Base-by-base conservation (phyloP, 768 basidiomycete genomes). In the Boletus reticuloceps region DNA sequence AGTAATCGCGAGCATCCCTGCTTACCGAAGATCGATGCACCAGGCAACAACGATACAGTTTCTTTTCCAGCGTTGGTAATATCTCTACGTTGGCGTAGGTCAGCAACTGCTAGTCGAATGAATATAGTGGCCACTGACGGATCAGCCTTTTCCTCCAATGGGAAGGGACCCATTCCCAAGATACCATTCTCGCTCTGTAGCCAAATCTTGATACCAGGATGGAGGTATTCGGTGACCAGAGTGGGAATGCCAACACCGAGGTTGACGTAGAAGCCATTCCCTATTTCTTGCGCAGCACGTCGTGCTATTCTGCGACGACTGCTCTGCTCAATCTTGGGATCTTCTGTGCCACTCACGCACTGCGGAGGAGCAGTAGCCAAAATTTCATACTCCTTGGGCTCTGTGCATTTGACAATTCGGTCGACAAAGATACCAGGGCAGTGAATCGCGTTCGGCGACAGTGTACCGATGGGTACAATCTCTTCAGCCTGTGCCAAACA, bases 11-110 rank as follows among this genome's bases (percentile, higher is more conserved):
- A 42, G 88, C 89, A 64, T 91, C 91, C 62, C 44, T 25, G 65
- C 83, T 56, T 61, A 85, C 89, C 94, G 66, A 98, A 97, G 11
- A 91, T 77, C 8, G 93, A 86, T 22, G 93, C 89, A 22, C 94
- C 94, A 34, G 94, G 93, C 25, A 95, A 76, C 11, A 98, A 78
- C 5, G 94, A 94, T 39, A 96, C 88, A 6, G 91, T 94, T 72
- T 95, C 92, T 70, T 95, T 95, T 14, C 94, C 91, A 38, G 92
- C 92, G 61, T 95, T 95, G 65, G 94, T 89, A 60, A 94, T 80
- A 70, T 95, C 93, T 27, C 88, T 89, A 55, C 4, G 36, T 51
- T 83, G 77, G 55, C 80, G 81, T 32, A 82, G 19, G 40, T 56
- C 40, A 48, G 59, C 58, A 7, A 51, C 13, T 46, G 36, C 11